Base-by-base conservation (phyloP, 768 basidiomycete genomes). In the Lactarius sp. region DNA sequence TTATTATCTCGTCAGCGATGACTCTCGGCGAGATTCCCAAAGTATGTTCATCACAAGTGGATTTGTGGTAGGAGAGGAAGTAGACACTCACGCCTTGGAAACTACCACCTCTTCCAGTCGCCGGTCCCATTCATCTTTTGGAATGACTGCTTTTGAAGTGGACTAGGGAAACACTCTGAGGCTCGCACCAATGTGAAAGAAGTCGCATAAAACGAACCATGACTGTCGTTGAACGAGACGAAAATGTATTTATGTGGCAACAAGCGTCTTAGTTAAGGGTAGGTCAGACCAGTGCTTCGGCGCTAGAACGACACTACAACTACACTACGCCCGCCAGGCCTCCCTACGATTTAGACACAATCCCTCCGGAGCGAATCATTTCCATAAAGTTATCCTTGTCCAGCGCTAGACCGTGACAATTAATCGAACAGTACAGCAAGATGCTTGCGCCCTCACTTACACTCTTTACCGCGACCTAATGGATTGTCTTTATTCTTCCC, bases 21-120 rank as follows among this genome's bases (percentile, higher is more conserved):
- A 75, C 71, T 66, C 75, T 92, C 94, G 88, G 96, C 94, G 96
- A 98, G 96, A 98, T 98, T 99, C 96, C 96, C 95, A 98, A 87
- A 74, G 72, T 75, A 82, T 77, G 78, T 75, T 90, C 87, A 89
- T 89, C 87, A 73, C 77, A 73, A 52, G 70, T 73, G 75, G 74
- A 55, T 22, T 59, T 55, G 50, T 56, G 65, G 51, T 20, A 31
- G 37, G 63, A 68, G 57, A 60, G 62, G 69, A 66, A 61, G 53
- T 60, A 57, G 16, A 31, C 55, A 88, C 94, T 87, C 83, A 98
- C 95, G 85, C 77, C 81, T 96, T 96, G 36, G 90, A 82, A 49
- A 95, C 85, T 63, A 84, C 83, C 9, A 94, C 92, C 64, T 90
- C 88, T 70, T 88, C 85, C 44, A 97, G 79, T 22, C 88, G 85